phyloP scores from a whole-genome alignment of 2,329 filamentous ascomycete genomes.

The Fusarium buharicum region DNA sequence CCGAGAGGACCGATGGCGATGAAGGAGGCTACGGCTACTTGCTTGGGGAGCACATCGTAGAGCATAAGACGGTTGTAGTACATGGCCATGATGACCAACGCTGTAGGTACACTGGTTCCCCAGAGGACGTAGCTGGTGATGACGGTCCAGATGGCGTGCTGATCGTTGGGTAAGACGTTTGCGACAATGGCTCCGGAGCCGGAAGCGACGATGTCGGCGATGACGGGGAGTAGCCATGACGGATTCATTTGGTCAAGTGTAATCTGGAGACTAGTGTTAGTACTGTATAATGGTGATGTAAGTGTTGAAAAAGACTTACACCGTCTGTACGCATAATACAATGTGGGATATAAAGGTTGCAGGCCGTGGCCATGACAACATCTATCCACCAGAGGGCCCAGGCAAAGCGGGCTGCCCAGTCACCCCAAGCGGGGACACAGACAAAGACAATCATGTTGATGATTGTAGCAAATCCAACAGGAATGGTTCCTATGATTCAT shows the following conservation, averaged over 20 bases:
- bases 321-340: slow-evolving; percentile 51
- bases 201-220: slow-evolving; percentile 69
- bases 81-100: slow-evolving; percentile 66
- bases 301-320: slow-evolving; percentile 49
- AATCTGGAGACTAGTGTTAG: slow-evolving; percentile 26
- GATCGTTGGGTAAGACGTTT: slow-evolving; percentile 59
- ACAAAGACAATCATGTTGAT: slow-evolving; percentile 68
- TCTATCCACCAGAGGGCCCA: slow-evolving; percentile 67
- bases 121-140: slow-evolving; percentile 69
- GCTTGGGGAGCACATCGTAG: slow-evolving; percentile 67
- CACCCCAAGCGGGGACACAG: slow-evolving; percentile 67
- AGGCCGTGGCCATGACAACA: slow-evolving; percentile 56
- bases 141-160: slow-evolving; percentile 65
- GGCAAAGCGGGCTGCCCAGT: slow-evolving; percentile 59
- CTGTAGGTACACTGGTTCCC: slow-evolving; percentile 64
- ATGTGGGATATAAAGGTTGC: slow-evolving; percentile 61
- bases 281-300: slow-evolving; percentile 47
- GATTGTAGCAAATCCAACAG: slow-evolving; percentile 71
- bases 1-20: slow-evolving; percentile 71
- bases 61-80: slow-evolving; percentile 71
- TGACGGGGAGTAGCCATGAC: slow-evolving; percentile 69
- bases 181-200: slow-evolving; percentile 68
- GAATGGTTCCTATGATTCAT: slow-evolving; percentile 63
- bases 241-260: slow-evolving; percentile 61
- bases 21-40: slow-evolving; percentile 70